Evolutionary conservation across 2,329 filamentous ascomycete species (phyloP), one percentile per base, ranked within the genome.

Genomic region (Sporothrix euskadiensis): DNA sequence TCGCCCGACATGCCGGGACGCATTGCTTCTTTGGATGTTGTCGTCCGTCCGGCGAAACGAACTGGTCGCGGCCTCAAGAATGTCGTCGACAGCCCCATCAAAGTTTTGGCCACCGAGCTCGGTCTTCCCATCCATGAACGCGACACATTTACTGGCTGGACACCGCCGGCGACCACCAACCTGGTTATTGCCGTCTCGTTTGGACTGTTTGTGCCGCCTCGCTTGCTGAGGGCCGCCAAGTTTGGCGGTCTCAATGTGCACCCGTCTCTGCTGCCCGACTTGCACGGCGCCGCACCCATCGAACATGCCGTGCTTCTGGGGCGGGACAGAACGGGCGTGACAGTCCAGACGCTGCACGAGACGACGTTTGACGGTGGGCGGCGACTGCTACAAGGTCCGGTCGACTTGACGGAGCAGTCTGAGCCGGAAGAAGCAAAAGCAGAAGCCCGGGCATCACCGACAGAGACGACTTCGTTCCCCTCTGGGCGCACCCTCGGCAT

Each of bases 191-290:
- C 94, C 66, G 96, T 98, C 4, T 98, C 96, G 0, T 99, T 98
- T 82, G 96, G 96, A 3, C 87, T 97, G 8, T 91, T 98, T 75
- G 90, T 99, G 0, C 96, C 96, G 0, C 86, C 87, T 0, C 87
- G 93, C 4, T 89, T 98, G 19, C 84, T 99, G 30, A 83, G 84
- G 30, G 83, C 83, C 0, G 88, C 92, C 32, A 88, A 88, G 77
- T 97, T 97, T 82, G 94, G 94, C 59, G 96, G 96, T 0, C 83
- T 99, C 3, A 99, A 99, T 81, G 87, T 99, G 1, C 96, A 99
- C 79, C 96, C 96, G 0, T 98, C 95, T 0, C 83, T 98, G 39
- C 87, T 99, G 16, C 95, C 94, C 4, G 91, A 96, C 80, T 89
- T 97, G 74, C 90, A 92, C 73, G 96, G 96, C 1, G 88, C 96